Conservation (phyloP, 129 eudicot genomes). For the Artemisia annua region DNA sequence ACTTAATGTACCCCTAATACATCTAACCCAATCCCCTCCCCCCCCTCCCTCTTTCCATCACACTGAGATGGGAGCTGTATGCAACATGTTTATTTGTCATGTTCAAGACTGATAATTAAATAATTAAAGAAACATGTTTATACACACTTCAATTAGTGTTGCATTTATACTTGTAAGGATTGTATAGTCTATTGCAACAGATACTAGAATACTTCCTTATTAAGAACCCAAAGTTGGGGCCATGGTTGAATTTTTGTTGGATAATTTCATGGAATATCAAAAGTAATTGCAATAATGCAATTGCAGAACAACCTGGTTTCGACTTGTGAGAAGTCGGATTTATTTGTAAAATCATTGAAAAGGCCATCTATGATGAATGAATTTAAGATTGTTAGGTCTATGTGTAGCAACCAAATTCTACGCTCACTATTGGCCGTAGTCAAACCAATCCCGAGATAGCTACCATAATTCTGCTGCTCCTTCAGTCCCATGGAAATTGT, state of each 20-base stretch:
- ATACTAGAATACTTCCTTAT: too few species aligned
- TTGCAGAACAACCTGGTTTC: slow-evolving; percentile 1
- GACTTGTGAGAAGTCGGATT: slow-evolving; percentile 16
- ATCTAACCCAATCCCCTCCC: too few species aligned
- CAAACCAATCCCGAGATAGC: slow-evolving; percentile 2
- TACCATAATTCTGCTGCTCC: background rate
- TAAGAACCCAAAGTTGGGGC: background rate
- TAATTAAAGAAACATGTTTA: too few species aligned
- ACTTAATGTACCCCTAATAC: too few species aligned
- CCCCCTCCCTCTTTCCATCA: too few species aligned
- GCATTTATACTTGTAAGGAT: too few species aligned
- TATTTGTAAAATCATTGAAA: background rate
- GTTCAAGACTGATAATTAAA: too few species aligned
- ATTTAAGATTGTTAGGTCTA: background rate
- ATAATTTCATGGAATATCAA: background rate
- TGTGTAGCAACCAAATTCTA: background rate
- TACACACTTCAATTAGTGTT: too few species aligned
- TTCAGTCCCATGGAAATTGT: background rate
- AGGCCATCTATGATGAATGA: background rate
- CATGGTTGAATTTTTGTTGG: slow-evolving; percentile 21
- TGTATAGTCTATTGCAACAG: too few species aligned
- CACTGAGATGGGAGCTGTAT: too few species aligned
- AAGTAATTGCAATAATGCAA: slow-evolving; percentile 8
- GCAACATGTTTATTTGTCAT: too few species aligned
- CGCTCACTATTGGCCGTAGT: background rate